phyloP scores from a whole-genome alignment of 2,329 filamentous ascomycete species.

The Chrysoporthe deuterocubensis region DNA sequence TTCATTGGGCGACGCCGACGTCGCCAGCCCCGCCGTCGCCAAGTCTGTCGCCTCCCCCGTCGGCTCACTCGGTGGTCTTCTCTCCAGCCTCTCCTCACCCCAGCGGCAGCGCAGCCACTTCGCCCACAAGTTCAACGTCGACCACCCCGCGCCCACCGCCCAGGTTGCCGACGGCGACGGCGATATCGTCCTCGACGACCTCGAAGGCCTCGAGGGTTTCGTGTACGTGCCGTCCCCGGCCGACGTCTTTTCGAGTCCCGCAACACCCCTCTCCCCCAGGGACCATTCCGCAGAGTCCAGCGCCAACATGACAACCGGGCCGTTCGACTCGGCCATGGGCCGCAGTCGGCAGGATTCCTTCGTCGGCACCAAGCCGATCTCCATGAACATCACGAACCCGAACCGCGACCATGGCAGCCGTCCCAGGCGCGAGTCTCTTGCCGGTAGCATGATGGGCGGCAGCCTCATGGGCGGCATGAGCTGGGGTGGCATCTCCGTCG shows the following conservation, averaged over 20 bases:
- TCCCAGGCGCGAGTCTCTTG: conserved; percentile 64
- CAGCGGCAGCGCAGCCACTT: conserved; percentile 30
- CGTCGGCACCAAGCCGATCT: conserved; percentile 67
- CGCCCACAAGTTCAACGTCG: conserved; percentile 33
- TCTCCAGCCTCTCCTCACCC: conserved; percentile 33
- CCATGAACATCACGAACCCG: conserved; percentile 68
- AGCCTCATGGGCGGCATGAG: conserved; percentile 80
- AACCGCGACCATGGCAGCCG: conserved; percentile 63
- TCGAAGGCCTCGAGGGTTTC: conserved; percentile 37
- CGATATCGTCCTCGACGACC: conserved; percentile 36
- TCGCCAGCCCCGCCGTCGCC: conserved; percentile 34
- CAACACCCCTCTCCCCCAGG: conserved; percentile 13
- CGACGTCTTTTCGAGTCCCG: conserved; percentile 1
- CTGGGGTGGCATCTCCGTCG: conserved; percentile 95
- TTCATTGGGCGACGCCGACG: conserved; percentile 31
- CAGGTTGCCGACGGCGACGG: conserved; percentile 28
- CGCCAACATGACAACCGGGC: conserved; percentile 63
- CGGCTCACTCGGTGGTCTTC: conserved; percentile 31
- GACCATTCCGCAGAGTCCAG: conserved; percentile 41
- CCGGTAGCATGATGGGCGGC: conserved; percentile 72
- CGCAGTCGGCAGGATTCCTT: conserved; percentile 68
- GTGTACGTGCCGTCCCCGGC: conserved; percentile 25
- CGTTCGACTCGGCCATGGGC: conserved; percentile 62
- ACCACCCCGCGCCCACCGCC: conserved; percentile 27
- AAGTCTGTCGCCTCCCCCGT: conserved; percentile 32